A percentile compares a stretch with the other conserved stretches of the same genome.
phyloP scores from a whole-genome alignment of 2,329 filamentous ascomycete genomes.

The Colletotrichum sp. region DNA sequence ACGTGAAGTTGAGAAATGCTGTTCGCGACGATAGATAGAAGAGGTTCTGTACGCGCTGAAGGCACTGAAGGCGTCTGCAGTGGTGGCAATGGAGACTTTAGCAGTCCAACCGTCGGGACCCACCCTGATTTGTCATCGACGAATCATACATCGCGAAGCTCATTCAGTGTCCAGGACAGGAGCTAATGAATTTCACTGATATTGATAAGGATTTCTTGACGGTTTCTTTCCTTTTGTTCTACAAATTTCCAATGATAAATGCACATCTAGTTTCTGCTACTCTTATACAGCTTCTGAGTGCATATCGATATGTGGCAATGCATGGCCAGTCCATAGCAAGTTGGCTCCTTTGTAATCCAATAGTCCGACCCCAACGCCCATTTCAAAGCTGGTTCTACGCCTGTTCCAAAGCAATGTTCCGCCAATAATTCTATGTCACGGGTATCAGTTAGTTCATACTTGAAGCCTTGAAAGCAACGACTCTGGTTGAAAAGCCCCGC shows the following conservation, averaged over 20 bases:
- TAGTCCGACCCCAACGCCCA: not conserved
- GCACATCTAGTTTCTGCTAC: not conserved
- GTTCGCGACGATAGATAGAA: not conserved
- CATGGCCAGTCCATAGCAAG: not conserved
- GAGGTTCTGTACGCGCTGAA: not conserved
- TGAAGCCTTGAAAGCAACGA: not conserved
- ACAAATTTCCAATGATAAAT: not conserved
- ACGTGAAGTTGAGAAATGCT: not conserved
- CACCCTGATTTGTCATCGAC: not conserved
- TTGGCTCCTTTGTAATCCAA: not conserved
- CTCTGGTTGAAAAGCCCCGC: not conserved
- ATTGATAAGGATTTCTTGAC: too few species aligned
- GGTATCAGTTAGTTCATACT: not conserved
- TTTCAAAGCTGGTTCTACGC: not conserved
- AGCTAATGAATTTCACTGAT: too few species aligned
- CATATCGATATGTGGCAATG: not conserved
- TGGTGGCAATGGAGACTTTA: not conserved
- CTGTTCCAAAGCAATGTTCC: not conserved
- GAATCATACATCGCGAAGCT: conserved; percentile 5
- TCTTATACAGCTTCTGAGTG: not conserved
- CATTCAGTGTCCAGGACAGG: not conserved
- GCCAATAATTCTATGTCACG: not conserved
- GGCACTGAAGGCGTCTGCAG: not conserved
- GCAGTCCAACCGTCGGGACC: not conserved
- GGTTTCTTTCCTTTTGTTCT: too few species aligned